Conservation (phyloP, 352 stramenopile species). For the Phytophthora sojae region DNA sequence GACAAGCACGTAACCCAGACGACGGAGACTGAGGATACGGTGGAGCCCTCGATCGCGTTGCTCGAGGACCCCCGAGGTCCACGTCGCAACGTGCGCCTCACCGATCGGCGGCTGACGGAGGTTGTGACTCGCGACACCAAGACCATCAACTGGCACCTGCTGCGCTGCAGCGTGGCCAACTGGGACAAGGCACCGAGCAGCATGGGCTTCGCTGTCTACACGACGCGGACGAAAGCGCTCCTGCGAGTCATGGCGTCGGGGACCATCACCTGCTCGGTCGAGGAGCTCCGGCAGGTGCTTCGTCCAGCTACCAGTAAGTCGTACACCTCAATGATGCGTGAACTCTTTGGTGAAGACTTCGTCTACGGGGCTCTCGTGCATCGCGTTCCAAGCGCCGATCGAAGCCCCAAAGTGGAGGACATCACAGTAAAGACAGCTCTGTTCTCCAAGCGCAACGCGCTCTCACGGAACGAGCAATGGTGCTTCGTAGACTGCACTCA, state of each 20-base stretch:
- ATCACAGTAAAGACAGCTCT: conserved; percentile 29
- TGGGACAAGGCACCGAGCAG: conserved; percentile 38
- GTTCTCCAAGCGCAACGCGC: conserved; percentile 31
- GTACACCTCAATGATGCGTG: conserved; percentile 43
- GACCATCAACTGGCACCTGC: conserved; percentile 43
- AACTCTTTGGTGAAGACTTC: conserved; percentile 42
- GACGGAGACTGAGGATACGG: conserved; percentile 5
- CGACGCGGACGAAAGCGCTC: conserved; percentile 23
- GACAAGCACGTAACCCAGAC: conserved; percentile 4
- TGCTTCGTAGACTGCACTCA: conserved; percentile 27
- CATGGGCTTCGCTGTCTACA: conserved; percentile 44
- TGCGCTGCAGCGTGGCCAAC: conserved; percentile 32
- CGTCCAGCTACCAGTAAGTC: conserved; percentile 24
- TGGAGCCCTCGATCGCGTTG: conserved; percentile 18
- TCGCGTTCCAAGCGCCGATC: conserved; percentile 10
- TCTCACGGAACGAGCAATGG: conserved; percentile 34
- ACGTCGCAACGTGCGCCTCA: conserved; percentile 44
- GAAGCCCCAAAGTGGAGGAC: conserved; percentile 6
- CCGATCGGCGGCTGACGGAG: conserved; percentile 40
- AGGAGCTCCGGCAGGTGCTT: conserved; percentile 41
- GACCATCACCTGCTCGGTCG: conserved; percentile 37
- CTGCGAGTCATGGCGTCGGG: conserved; percentile 36
- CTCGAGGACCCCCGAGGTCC: conserved; percentile 10
- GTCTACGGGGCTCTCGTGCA: conserved; percentile 48
- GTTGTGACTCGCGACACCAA: conserved; percentile 29